Conservation (phyloP, 306 rosid genomes). For the Glycyrrhiza uralensis region DNA sequence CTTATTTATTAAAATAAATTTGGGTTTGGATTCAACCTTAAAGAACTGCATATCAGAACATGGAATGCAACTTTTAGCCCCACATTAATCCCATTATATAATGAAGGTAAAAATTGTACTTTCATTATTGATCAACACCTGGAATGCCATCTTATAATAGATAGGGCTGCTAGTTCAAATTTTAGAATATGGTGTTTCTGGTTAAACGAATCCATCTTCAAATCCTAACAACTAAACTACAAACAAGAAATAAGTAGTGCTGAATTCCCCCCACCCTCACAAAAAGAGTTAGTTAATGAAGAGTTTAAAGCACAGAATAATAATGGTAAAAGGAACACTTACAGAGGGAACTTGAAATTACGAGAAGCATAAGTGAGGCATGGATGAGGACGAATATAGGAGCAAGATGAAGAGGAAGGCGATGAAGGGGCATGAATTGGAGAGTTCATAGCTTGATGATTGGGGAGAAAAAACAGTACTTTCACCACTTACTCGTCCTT, state of each 20-base stretch:
- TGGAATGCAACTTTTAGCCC: background rate
- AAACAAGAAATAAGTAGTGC: background rate
- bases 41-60: background rate
- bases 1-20: background rate
- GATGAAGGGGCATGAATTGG: conserved; percentile 46
- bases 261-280: background rate
- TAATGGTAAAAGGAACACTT: conserved; percentile 15
- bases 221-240: conserved; percentile 12
- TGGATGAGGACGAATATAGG: conserved; percentile 46
- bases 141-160: conserved; percentile 20
- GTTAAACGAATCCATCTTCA: background rate
- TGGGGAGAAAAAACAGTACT: background rate
- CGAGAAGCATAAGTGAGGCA: conserved; percentile 50
- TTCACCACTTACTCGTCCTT: conserved; percentile 17
- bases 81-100: background rate
- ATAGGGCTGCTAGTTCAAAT: conserved; percentile 5
- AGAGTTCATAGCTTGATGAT: conserved; percentile 43
- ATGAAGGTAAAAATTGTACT: background rate
- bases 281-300: background rate
- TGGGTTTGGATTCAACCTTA: background rate
- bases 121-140: background rate
- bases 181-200: background rate
- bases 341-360: conserved; percentile 56
- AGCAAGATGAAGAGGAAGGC: conserved; percentile 50
- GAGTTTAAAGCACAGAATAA: background rate